Evolutionary conservation across 2,329 filamentous ascomycete species (phyloP).

Genomic region (Alternaria consortialis): DNA sequence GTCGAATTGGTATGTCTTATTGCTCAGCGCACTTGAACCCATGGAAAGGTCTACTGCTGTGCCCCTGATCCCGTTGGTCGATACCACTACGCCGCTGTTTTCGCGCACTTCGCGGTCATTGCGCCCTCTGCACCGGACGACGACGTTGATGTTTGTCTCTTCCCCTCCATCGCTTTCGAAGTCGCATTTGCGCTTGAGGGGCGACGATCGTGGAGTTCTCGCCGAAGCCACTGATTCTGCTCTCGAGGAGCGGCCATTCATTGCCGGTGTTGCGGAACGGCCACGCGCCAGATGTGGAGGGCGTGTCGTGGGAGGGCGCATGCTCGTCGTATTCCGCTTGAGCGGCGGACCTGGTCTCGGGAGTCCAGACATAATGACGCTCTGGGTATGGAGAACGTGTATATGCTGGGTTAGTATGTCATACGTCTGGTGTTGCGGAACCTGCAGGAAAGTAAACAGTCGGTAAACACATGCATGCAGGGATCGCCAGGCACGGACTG

Average conservation of each 20-base stretch:
- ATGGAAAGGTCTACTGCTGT: conserved; percentile 86
- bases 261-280: conserved; percentile 58
- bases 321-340: conserved; percentile 59
- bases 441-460: conserved; percentile 33
- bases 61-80: conserved; percentile 86
- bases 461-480: conserved; percentile 22
- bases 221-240: conserved; percentile 68
- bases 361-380: conserved; percentile 61
- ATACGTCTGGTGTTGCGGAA: conserved; percentile 16
- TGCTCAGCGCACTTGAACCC: conserved; percentile 90
- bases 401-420: conserved; percentile 27
- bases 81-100: conserved; percentile 92
- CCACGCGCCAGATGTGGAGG: conserved; percentile 60
- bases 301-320: conserved; percentile 64
- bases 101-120: conserved; percentile 92
- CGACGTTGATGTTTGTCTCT: conserved; percentile 97
- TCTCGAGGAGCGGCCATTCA: conserved; percentile 70
- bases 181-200: conserved; percentile 84
- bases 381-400: conserved; percentile 25
- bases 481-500: conserved; percentile 11
- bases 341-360: conserved; percentile 61
- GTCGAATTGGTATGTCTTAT: conserved; percentile 97
- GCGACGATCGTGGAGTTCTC: conserved; percentile 54
- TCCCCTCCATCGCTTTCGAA: conserved; percentile 75
- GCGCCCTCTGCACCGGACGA: conserved; percentile 91